Evolutionary conservation across 148 eudicot genomes (phyloP), one percentile per base, ranked within the genome.

Genomic region (Camellia lanceoleosa): DNA sequence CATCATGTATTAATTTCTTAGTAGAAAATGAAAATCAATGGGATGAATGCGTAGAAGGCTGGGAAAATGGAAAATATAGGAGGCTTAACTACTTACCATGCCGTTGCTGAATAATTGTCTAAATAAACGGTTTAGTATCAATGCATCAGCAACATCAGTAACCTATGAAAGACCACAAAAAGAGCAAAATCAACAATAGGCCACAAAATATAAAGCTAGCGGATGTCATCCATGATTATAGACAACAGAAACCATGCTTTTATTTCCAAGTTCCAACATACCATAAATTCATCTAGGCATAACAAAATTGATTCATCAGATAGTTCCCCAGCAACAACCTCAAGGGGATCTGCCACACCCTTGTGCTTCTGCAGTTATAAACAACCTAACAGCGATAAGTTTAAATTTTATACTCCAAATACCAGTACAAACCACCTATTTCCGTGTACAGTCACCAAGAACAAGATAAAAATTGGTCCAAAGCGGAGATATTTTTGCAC

Each of bases 101-200:
- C 98, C 97, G 82, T 91, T 84, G 84, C 82, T 86, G 79, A 93
- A 95, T 66, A 95, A 81, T 74, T 95, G 98, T 52, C 85, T 78
- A 87, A 93, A 95, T 42, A 93, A 79, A 44, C 98, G 98, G 85
- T 93, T 93, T 62, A 95, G 86, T 71, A 93, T 95, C 74, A 93
- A 78, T 3, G 98, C 98, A 84, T 93, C 98, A 83, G 97, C 98
- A 75, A 95, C 97, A 86, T 95, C 98, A 79, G 87, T 91, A 55
- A 95, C 98, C 98, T 94, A 70, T 11, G 59, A 71, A 74, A 73
- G 38, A 72, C 16, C 51, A 72, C 56, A 41, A 71, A 55, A 74
- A 41, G 1, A 54, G 9, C 18, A 47, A 49, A 58, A 67, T 16
- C 6, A 74, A 65, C 60, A 76, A 76, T 61, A 41, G 78, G 58